Evolutionary conservation across 768 basidiomycete species (phyloP), one percentile per base, ranked within the genome.

Genomic region (Tulasnella sp.): DNA sequence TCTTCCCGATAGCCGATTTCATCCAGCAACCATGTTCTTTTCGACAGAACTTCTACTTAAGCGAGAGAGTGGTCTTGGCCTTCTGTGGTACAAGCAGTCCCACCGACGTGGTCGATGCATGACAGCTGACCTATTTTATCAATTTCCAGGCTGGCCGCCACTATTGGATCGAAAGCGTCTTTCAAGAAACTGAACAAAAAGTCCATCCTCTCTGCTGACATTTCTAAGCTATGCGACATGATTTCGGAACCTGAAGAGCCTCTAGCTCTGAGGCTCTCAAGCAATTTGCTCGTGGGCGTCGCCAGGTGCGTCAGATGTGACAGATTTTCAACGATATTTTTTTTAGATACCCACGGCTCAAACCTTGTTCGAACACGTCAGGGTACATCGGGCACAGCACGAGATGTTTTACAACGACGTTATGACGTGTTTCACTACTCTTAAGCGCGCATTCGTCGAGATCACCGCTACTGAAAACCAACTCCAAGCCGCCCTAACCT

Each of bases 271-370:
- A 86, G 95, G 78, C 84, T 96, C 74, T 95, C 94, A 12, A 94
- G 93, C 77, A 94, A 94, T 81, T 84, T 97, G 58, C 90, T 97
- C 86, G 91, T 96, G 77, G 95, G 95, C 3, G 95, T 91, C 42
- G 93, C 91, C 29, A 89, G 94, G 94, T 94, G 82, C 77, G 88
- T 80, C 79, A 15, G 14, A 17, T 2, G 6, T 38, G 39, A 40
- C 17, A 12, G 6, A n/a, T 0, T n/a, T 29, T 22, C 71, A 38
- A 17, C n/a, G n/a, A n/a, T n/a, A 74, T 38, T 76, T 49, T 42
- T n/a, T 22, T 72, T 29, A 39, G 42, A 17, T 17, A 29, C 22
- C 29, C 17, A n/a, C 2, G 12, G 25, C 19, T n/a, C 52, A 37
- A 36, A 17, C 34, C 9, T 39, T 49, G 67, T 37, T 40, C 31